These are phyloP conservation scores for Kuraishia capsulata DNA, from an alignment of 805 yeast species.

Conservation along the genomic window DNA sequence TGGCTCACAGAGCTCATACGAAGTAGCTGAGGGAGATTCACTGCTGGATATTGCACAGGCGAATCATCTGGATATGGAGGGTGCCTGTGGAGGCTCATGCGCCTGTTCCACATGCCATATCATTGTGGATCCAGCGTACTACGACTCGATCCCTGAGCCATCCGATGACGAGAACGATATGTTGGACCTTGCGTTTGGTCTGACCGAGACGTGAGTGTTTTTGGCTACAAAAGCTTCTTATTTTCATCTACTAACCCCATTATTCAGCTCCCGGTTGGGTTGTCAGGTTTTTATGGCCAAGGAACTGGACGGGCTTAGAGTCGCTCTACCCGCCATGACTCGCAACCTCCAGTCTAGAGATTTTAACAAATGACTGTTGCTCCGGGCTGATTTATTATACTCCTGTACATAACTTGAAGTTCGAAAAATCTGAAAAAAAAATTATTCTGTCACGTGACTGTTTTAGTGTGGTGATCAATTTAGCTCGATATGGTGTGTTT, in stretches of 20 bases:
- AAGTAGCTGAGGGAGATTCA: conserved; percentile 89
- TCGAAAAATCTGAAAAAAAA: too few relatives aligned
- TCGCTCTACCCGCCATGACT: conserved; percentile 96
- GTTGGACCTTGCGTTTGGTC: conserved; percentile 95
- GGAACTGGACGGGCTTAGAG: conserved; percentile 86
- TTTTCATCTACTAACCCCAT: neutral
- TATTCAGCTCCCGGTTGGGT: conserved; percentile 74
- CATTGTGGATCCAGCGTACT: conserved; percentile 90
- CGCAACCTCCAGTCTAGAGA: conserved; percentile 81
- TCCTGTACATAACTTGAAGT: too few relatives aligned
- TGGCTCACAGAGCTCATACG: conserved; percentile 72
- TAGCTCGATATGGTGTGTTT: too few relatives aligned
- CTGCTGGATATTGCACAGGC: conserved; percentile 93
- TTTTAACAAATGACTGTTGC: conserved; percentile 36
- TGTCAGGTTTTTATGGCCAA: conserved; percentile 89
- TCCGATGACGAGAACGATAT: conserved; percentile 97
- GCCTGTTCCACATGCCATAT: conserved; percentile 98
- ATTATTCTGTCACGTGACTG: too few relatives aligned
- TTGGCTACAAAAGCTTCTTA: neutral
- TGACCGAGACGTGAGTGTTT: conserved; percentile 64
- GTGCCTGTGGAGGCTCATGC: conserved; percentile 98
- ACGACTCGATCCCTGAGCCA: conserved; percentile 89
- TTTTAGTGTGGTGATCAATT: too few relatives aligned
- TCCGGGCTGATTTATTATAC: too few relatives aligned
- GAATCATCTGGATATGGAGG: conserved; percentile 90